Conservation (phyloP, 176 grass and related monocot genomes). For the Avena atlantica region DNA sequence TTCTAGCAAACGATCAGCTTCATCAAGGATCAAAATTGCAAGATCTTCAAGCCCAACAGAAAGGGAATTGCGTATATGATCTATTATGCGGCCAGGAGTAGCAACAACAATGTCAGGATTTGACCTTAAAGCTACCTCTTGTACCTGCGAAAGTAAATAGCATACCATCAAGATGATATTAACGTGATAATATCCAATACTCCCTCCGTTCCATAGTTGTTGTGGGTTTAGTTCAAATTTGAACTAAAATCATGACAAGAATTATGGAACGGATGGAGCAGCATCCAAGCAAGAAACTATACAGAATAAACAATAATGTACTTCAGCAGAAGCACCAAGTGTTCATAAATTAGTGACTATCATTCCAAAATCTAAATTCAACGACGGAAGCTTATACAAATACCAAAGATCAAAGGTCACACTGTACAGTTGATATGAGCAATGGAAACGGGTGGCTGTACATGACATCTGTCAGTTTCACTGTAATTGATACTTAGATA, state of each 20-base stretch:
- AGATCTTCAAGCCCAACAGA: conserved; percentile 97
- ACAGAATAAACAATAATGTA: background rate
- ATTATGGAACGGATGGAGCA: background rate
- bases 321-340: conserved; percentile 19
- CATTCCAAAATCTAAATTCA: background rate
- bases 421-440: background rate
- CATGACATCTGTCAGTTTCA: background rate
- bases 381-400: background rate
- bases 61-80: conserved; percentile 87
- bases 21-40: conserved; percentile 94
- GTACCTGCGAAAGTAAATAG: conserved; percentile 60
- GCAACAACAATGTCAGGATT: conserved; percentile 98
- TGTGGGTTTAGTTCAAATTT: no score
- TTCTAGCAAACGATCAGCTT: conserved; percentile 95
- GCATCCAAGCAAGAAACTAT: conserved; percentile 15
- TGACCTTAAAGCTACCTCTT: conserved; percentile 91
- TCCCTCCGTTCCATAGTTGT: no score
- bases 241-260: no score
- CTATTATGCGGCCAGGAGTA: conserved; percentile 95
- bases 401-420: conserved; percentile 1
- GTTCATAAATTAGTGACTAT: conserved; percentile 3
- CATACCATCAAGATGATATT: conserved; percentile 33
- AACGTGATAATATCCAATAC: background rate
- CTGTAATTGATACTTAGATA: background rate
- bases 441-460: background rate